These are phyloP conservation scores for Pichia sp. DNA, from an alignment of 1,139 yeast species.

Conservation along the genomic window DNA sequence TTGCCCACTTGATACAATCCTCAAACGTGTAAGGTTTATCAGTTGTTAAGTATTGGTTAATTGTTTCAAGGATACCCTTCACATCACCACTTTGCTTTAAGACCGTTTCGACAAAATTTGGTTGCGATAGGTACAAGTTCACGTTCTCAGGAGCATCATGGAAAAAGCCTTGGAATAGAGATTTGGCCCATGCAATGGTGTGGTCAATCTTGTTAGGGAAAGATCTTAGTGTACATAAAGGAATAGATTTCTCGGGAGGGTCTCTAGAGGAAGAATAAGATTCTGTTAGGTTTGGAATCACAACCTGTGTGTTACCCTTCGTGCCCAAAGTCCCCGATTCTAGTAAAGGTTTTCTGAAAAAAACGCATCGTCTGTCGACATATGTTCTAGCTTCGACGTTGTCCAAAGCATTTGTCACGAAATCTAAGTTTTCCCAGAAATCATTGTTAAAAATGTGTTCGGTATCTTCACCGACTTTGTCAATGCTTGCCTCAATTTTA, in stretches of 20 bases:
- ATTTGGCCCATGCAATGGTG: conserved; percentile 98
- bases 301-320: conserved; percentile 96
- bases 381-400: conserved; percentile 97
- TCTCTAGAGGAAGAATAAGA: conserved; percentile 94
- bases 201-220: conserved; percentile 98
- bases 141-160: conserved; percentile 89
- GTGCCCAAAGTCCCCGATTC: conserved; percentile 98
- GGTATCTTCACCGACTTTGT: conserved; percentile 91
- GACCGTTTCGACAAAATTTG: conserved; percentile 86
- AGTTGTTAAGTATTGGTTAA: conserved; percentile 59
- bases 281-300: conserved; percentile 88
- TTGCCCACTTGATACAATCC: conserved; percentile 94
- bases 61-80: conserved; percentile 77
- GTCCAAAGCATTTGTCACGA: conserved; percentile 94
- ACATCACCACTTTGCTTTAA: conserved; percentile 90
- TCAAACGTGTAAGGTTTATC: conserved; percentile 87
- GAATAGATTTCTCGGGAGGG: conserved; percentile 97
- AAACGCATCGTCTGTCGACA: conserved; percentile 94
- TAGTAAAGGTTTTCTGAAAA: conserved; percentile 82
- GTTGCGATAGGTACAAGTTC: conserved; percentile 83
- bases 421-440: conserved; percentile 82
- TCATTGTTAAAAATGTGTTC: conserved; percentile 78
- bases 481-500: conserved; percentile 70
- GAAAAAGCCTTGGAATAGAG: conserved; percentile 90
- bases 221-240: conserved; percentile 92